phyloP scores from a whole-genome alignment of 2,329 filamentous ascomycete species.

The Diaporthe sp. region DNA sequence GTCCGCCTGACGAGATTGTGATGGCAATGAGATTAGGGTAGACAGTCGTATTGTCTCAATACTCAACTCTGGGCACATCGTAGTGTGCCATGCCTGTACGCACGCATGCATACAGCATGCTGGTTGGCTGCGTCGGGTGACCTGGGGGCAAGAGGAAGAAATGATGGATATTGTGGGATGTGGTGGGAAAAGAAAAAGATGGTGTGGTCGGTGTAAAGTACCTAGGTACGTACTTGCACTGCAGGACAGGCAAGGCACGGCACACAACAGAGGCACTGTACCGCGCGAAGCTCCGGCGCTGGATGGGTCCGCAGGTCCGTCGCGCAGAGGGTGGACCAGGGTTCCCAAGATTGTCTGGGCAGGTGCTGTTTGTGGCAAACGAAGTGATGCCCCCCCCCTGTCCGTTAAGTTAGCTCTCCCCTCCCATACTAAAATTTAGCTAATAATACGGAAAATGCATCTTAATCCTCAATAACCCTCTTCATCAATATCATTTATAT shows the following conservation, averaged over 20 bases:
- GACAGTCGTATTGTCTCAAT: background rate
- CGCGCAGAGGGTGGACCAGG: background rate
- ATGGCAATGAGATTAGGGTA: background rate
- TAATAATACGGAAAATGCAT: no score
- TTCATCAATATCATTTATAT: no score
- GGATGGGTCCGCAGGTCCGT: slow-evolving; percentile 12
- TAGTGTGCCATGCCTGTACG: background rate
- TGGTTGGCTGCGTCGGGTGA: slow-evolving; percentile 5
- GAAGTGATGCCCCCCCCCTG: no score
- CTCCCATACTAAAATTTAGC: no score
- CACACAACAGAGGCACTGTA: background rate
- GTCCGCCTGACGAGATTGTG: background rate
- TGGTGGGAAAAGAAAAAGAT: slow-evolving; percentile 7
- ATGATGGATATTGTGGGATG: slow-evolving; percentile 6
- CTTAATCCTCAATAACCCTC: no score
- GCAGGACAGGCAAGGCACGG: background rate
- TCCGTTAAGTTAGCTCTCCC: no score
- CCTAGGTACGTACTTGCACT: background rate
- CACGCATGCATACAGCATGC: background rate
- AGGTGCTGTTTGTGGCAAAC: background rate
- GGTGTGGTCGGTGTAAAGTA: slow-evolving; percentile 15
- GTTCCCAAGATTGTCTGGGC: slow-evolving; percentile 1
- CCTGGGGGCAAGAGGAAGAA: background rate
- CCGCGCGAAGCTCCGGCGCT: background rate
- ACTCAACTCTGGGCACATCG: background rate